Percentiles rank a stretch among this genome's conserved stretches.
Conservation (phyloP, 441 rosid genomes). For the Pelargonium cotyledonis region DNA sequence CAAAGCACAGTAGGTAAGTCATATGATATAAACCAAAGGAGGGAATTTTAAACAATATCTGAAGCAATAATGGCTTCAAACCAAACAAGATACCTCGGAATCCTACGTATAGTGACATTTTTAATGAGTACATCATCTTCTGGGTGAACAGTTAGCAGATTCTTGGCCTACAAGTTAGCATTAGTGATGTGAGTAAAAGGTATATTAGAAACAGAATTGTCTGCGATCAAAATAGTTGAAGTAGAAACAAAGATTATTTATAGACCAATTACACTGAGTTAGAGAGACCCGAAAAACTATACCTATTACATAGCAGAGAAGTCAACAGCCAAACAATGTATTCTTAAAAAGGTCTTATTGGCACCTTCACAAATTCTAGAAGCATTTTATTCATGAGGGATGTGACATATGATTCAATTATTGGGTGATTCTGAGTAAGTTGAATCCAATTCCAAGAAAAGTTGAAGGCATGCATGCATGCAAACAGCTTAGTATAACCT, state of each 20-base stretch:
- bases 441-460: too few species aligned
- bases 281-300: not conserved
- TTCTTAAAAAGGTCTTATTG: too few species aligned
- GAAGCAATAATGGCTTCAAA: not conserved
- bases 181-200: not conserved
- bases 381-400: too few species aligned
- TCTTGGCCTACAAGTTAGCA: constrained; percentile 49
- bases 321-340: too few species aligned
- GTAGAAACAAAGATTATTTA: too few species aligned
- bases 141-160: constrained; percentile 73
- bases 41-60: not conserved
- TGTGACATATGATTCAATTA: too few species aligned
- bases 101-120: constrained; percentile 73
- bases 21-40: not conserved
- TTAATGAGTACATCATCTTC: constrained; percentile 78
- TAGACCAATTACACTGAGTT: not conserved
- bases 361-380: too few species aligned
- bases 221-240: too few species aligned
- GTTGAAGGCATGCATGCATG: too few species aligned
- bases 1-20: constrained; percentile 16
- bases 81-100: constrained; percentile 57
- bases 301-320: too few species aligned
- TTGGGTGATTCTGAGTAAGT: too few species aligned
- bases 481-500: too few species aligned
- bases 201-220: constrained; percentile 4